Conservation (phyloP, 1,284 basidiomycete species). For the Cryptococcus sp. region DNA sequence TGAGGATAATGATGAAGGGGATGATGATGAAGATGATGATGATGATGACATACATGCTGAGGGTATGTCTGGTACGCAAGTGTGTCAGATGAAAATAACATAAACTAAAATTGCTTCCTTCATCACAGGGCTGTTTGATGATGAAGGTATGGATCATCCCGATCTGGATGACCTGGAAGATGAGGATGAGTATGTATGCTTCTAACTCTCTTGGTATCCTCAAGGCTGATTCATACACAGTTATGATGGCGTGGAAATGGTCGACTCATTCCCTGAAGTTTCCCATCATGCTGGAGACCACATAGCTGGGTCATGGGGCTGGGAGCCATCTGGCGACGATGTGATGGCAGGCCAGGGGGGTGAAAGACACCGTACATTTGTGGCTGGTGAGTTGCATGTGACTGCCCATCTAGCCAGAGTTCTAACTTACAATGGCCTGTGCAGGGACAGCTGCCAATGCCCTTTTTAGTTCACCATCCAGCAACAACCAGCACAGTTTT, state of each 20-base stretch:
- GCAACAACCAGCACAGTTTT: not conserved
- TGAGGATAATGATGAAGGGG: constrained; percentile 24
- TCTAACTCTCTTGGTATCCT: too few relatives aligned
- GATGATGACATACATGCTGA: constrained; percentile 14
- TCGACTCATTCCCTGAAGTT: constrained; percentile 12
- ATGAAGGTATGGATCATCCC: constrained; percentile 53
- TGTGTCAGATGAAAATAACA: too few relatives aligned
- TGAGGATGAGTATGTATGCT: constrained; percentile 48
- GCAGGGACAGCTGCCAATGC: too few relatives aligned
- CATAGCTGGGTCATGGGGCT: constrained; percentile 32
- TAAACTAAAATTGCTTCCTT: too few relatives aligned
- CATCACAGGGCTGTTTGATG: constrained; percentile 30
- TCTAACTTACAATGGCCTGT: too few relatives aligned
- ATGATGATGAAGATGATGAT: constrained; percentile 21
- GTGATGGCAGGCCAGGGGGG: too few relatives aligned
- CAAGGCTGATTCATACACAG: constrained; percentile 13
- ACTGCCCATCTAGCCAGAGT: too few relatives aligned
- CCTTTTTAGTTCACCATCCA: too few relatives aligned
- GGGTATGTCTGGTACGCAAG: constrained; percentile 6
- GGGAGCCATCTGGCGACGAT: constrained; percentile 17
- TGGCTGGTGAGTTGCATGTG: too few relatives aligned
- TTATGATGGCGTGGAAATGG: constrained; percentile 25
- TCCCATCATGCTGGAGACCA: not conserved
- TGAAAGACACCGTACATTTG: too few relatives aligned
- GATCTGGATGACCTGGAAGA: constrained; percentile 49